Evolutionary conservation across 2,329 filamentous ascomycete species (phyloP).

Genomic region (Periconia sp.): DNA sequence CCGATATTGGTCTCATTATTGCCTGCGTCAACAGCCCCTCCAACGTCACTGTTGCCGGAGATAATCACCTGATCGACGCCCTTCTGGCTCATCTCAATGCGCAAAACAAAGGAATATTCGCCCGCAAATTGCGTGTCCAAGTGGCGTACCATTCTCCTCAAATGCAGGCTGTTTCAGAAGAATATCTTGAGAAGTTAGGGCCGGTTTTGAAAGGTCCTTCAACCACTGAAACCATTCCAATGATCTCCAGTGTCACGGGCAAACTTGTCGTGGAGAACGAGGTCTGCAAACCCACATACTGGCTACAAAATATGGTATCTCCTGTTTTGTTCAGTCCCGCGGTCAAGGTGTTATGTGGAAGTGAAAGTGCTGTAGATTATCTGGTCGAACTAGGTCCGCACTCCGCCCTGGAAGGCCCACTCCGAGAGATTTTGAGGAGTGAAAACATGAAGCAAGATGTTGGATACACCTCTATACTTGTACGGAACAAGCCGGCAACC

Average conservation of each 20-base stretch:
- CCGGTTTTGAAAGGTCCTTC: not conserved
- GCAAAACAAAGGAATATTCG: not conserved
- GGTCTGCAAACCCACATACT: constrained; percentile 5
- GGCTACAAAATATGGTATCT: constrained; percentile 13
- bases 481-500: not conserved
- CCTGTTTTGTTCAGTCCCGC: constrained; percentile 10
- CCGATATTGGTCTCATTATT: not conserved
- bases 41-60: constrained; percentile 46
- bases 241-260: constrained; percentile 31
- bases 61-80: constrained; percentile 18
- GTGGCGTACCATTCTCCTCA: constrained; percentile 50
- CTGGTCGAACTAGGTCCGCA: constrained; percentile 14
- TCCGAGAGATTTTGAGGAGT: not conserved
- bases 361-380: not conserved
- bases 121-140: constrained; percentile 28
- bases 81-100: constrained; percentile 27
- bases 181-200: constrained; percentile 2
- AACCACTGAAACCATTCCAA: constrained; percentile 8
- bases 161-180: constrained; percentile 32
- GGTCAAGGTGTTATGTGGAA: not conserved
- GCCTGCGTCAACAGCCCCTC: constrained; percentile 38
- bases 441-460: not conserved
- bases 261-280: not conserved
- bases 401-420: constrained; percentile 3
- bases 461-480: not conserved